These are phyloP conservation scores for Solanum corneliomulleri DNA, from an alignment of 257 asterid genomes.

Conservation along the genomic window DNA sequence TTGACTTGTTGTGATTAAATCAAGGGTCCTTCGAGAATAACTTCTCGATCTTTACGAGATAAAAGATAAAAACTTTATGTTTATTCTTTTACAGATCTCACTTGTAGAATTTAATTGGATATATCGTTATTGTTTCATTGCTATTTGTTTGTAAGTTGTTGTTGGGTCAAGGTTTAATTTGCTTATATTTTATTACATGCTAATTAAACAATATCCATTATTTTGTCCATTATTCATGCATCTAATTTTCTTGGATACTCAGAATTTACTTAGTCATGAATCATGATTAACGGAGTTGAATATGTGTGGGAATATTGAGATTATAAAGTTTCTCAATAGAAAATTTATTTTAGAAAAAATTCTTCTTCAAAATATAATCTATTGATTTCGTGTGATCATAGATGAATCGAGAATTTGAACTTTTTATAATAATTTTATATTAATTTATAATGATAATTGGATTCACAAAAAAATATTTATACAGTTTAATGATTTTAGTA, in stretches of 20 bases:
- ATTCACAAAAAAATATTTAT: not conserved
- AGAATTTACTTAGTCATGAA: not conserved
- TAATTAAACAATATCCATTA: not conserved
- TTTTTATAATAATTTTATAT: not conserved
- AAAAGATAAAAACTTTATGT: not conserved
- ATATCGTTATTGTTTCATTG: not conserved
- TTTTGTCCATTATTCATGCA: not conserved
- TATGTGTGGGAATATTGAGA: not conserved
- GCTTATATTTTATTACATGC: not conserved
- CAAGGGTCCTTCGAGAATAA: accelerated
- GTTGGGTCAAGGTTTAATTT: not conserved
- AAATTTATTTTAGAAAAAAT: not conserved
- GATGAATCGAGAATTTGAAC: not conserved
- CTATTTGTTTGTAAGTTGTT: not conserved
- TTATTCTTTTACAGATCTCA: accelerated
- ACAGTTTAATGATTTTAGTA: not conserved
- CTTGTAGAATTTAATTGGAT: accelerated
- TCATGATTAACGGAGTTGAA: not conserved
- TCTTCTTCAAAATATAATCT: not conserved
- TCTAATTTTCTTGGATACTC: not conserved
- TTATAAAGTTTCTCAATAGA: not conserved
- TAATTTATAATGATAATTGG: not conserved
- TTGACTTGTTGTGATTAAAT: not conserved
- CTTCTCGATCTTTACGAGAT: accelerated
- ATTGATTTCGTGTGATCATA: not conserved